Evolutionary conservation across 23 red algal species (phyloP), one percentile per base, ranked within the genome.

Genomic region (Gracilaria gracilis): DNA sequence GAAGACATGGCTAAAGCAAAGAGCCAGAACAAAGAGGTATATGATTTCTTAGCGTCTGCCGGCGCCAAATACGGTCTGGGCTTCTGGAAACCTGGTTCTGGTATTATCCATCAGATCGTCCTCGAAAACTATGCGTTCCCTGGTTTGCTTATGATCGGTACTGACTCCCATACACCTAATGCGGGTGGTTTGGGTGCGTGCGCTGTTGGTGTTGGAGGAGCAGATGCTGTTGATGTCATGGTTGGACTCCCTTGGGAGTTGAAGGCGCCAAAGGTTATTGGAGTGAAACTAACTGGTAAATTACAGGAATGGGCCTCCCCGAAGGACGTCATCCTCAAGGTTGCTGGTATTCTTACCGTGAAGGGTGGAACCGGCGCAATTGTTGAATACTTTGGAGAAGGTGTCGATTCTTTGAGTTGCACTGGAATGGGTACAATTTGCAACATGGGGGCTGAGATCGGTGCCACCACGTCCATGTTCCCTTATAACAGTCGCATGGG

Each of bases 171-270:
- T 84, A 99, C 97, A 19, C 94, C 95, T 21, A 99, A 99, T 70
- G 97, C 97, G n/a, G 97, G 94, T 83, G 97, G 97, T 21, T 64
- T 99, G 62, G 97, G 97, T 42, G 95, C 93, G 70, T 93, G 91
- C 54, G 97, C 97, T 9, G 83, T 99, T 58, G 97, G 97, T 23
- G 97, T 99, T 77, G 97, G 97, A 48, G 97, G 97, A 51, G 97
- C 97, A 23, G 97, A 99, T 91, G 97, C 97, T 65, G 97, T 99
- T 37, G 97, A 99, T 88, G 97, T 99, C 40, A 99, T 99, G 97
- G 97, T 93, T 49, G 97, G 97, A 13, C 88, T 99, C 23, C 87
- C 97, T 28, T 99, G 97, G 97, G 97, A 99, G 88, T 57, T 99
- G 44, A 99, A 99, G 82, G 97, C 97, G 33, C 97, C 97, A 19